Evolutionary conservation across 495 filamentous ascomycete species (phyloP).

Genomic region (Neurospora cerealis): DNA sequence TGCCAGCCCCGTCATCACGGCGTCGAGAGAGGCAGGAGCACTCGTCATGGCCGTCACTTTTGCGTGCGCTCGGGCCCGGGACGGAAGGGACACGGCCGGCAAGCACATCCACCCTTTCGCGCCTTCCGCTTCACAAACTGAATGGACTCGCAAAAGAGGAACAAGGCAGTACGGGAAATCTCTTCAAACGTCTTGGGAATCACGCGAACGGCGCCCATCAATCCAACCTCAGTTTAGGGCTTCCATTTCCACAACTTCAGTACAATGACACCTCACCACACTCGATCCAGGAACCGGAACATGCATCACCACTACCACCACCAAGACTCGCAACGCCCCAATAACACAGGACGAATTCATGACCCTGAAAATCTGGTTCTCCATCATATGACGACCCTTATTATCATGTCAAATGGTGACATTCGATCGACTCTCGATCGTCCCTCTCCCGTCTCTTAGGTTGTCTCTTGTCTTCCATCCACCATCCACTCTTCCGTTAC

Average conservation of each 20-base stretch:
- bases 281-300: not conserved
- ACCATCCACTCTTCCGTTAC: not conserved
- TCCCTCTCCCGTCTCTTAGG: not conserved
- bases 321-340: not conserved
- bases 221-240: not conserved
- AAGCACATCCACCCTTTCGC: not conserved
- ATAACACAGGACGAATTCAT: not conserved
- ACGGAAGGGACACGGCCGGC: constrained; percentile 5
- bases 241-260: not conserved
- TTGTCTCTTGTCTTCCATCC: not conserved
- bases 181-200: not conserved
- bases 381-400: not conserved
- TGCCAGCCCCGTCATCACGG: not conserved
- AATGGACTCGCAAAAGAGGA: not conserved
- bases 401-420: not conserved
- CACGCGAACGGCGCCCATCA: not conserved
- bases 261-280: not conserved
- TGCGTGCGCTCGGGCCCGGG: not conserved
- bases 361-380: not conserved
- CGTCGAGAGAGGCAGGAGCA: not conserved
- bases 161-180: not conserved
- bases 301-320: not conserved
- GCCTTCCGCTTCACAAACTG: not conserved
- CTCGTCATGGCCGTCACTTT: not conserved
- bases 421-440: not conserved